Evolutionary conservation across 345 rosid genomes (phyloP).

Genomic region (Lumnitzera littorea): DNA sequence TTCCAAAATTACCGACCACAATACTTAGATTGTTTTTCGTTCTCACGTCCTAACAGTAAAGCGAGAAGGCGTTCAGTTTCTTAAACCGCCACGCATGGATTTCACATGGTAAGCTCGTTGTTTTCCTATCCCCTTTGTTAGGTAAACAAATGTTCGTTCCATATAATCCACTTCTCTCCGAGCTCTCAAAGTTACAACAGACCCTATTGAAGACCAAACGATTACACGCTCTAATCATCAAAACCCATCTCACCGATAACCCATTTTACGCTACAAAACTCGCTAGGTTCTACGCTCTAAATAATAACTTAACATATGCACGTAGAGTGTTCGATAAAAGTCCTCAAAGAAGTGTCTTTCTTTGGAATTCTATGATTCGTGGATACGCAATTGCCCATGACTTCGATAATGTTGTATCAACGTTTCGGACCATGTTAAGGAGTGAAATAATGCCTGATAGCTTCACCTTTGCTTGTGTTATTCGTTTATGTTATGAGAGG

Average conservation of each 20-base stretch:
- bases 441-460: constrained; percentile 48
- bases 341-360: constrained; percentile 65
- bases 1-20: too few relatives aligned
- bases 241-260: constrained; percentile 38
- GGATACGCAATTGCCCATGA: constrained; percentile 46
- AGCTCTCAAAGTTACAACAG: constrained; percentile 43
- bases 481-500: constrained; percentile 53
- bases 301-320: constrained; percentile 40
- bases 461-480: constrained; percentile 66
- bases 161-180: constrained; percentile 28
- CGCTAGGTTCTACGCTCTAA: constrained; percentile 40
- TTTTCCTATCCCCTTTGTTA: not conserved
- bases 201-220: constrained; percentile 46
- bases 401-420: constrained; percentile 23
- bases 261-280: constrained; percentile 66
- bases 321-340: constrained; percentile 66
- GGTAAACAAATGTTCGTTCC: constrained; percentile 17
- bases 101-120: too few relatives aligned
- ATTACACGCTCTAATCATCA: constrained; percentile 55
- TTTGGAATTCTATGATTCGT: constrained; percentile 79
- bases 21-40: too few relatives aligned
- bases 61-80: too few relatives aligned
- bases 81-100: too few relatives aligned
- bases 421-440: constrained; percentile 44
- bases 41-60: too few relatives aligned